Percentiles rank a stretch among this genome's conserved stretches.
These are phyloP conservation scores for Zymoseptoria crescenta DNA, from an alignment of 2,329 filamentous ascomycete genomes.

Conservation along the genomic window DNA sequence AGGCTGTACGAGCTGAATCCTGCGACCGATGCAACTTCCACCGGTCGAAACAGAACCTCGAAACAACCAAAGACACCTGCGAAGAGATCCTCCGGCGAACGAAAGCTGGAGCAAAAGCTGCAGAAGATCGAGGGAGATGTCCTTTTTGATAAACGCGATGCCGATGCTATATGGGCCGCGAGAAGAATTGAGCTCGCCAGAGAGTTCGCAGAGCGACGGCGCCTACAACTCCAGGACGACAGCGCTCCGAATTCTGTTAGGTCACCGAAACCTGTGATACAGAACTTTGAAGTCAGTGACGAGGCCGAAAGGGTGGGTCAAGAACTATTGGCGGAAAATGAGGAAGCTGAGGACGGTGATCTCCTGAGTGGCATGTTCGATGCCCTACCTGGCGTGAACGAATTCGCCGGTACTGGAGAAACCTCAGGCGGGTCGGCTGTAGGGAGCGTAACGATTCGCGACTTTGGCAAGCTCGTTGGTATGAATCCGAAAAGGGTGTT, in stretches of 20 bases:
- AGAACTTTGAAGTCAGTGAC: slow-evolving; percentile 41
- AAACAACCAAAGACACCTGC: slow-evolving; percentile 30
- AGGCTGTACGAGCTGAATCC: slow-evolving; percentile 41
- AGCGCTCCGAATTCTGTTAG: slow-evolving; percentile 2
- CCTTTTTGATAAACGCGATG: slow-evolving; percentile 42
- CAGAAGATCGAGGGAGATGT: slow-evolving; percentile 62
- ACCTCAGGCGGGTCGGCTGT: not conserved
- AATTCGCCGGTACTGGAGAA: not conserved
- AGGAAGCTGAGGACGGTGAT: slow-evolving; percentile 49
- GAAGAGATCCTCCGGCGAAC: slow-evolving; percentile 44
- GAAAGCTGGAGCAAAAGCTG: slow-evolving; percentile 65
- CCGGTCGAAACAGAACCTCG: slow-evolving; percentile 36
- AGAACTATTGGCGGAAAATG: slow-evolving; percentile 30
- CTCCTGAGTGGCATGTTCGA: slow-evolving; percentile 53
- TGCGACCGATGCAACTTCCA: slow-evolving; percentile 42
- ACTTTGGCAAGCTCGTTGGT: slow-evolving; percentile 79
- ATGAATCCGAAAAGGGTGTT: slow-evolving; percentile 67
- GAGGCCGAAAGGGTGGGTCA: slow-evolving; percentile 37
- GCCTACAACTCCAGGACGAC: slow-evolving; percentile 20
- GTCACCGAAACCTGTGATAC: not conserved
- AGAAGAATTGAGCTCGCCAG: slow-evolving; percentile 37
- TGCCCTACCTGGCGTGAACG: slow-evolving; percentile 26
- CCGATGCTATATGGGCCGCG: slow-evolving; percentile 40
- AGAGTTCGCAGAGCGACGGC: slow-evolving; percentile 30
- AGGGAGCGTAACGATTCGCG: slow-evolving; percentile 55